Evolutionary conservation across 225 moss, liverwort and hornwort genomes (phyloP), one percentile per base, ranked within the genome.

Genomic region (Takakia lepidozioides): DNA sequence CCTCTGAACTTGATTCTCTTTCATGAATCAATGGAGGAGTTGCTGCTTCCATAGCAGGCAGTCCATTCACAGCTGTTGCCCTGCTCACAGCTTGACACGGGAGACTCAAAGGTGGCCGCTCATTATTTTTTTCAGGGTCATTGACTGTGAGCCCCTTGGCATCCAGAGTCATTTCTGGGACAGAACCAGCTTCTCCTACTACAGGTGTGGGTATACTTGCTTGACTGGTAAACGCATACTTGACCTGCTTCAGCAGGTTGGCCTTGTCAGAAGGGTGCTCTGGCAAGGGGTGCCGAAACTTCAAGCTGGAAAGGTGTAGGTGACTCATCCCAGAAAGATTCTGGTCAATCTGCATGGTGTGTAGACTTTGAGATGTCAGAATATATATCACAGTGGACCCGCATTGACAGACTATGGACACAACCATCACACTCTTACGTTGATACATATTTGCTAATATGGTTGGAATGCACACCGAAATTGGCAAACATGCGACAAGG

Each of bases 311-410:
- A 37, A 91, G 66, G 63, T 98, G 98, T 18, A 98, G 59, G 48
- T 85, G 76, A 56, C 85, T 83, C 98, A 98, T 98, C 26, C 98
- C 98, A 49, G 77, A 81, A 28, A 98, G 53, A 45, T 98, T 91
- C 48, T 91, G 80, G 73, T 98, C 91, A 44, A 98, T 98, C 98
- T 98, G 85, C 67, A 56, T 13, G n/a, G n/a, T n/a, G n/a, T n/a
- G n/a, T n/a, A n/a, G n/a, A n/a, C n/a, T n/a, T n/a, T n/a, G n/a
- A n/a, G n/a, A n/a, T n/a, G n/a, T n/a, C n/a, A n/a, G n/a, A n/a
- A n/a, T n/a, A n/a, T n/a, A n/a, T n/a, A n/a, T n/a, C n/a, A n/a
- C n/a, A n/a, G n/a, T n/a, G n/a, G n/a, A n/a, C n/a, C n/a, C n/a
- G n/a, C n/a, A n/a, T n/a, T n/a, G n/a, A n/a, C n/a, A n/a, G n/a